These are phyloP conservation scores for Cercospora canescens DNA, from an alignment of 2,329 filamentous ascomycete genomes.

Conservation along the genomic window DNA sequence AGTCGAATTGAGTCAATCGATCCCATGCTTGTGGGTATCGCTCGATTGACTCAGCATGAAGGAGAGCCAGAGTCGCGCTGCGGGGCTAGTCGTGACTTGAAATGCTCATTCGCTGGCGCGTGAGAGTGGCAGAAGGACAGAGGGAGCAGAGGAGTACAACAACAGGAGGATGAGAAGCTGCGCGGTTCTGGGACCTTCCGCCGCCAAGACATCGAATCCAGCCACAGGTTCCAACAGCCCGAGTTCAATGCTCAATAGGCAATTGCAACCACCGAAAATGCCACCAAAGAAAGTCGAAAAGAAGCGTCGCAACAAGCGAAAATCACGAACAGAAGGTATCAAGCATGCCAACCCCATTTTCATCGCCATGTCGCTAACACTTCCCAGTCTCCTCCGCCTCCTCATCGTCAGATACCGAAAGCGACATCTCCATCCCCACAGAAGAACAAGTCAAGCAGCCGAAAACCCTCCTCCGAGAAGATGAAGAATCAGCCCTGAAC, in stretches of 20 bases:
- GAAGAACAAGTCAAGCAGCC: background rate
- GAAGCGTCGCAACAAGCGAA: conserved; percentile 30
- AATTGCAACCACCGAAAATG: conserved; percentile 10
- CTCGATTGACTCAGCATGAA: background rate
- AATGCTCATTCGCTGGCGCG: background rate
- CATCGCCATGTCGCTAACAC: background rate
- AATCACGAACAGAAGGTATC: conserved; percentile 29
- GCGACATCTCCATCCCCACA: conserved; percentile 6
- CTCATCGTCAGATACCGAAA: conserved; percentile 24
- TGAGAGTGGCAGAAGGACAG: background rate
- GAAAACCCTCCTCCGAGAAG: background rate
- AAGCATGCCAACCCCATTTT: background rate
- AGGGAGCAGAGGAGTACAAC: background rate
- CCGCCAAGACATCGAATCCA: background rate
- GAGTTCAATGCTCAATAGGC: background rate
- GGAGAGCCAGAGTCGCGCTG: no score
- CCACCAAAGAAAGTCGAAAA: conserved; percentile 23
- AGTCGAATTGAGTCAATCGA: background rate
- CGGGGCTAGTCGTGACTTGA: background rate
- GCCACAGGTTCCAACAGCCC: background rate
- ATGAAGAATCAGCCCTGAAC: background rate
- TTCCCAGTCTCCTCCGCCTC: conserved; percentile 20
- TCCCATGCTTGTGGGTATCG: background rate
- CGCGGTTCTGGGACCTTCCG: background rate
- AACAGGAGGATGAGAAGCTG: background rate